Conservation (phyloP, 768 basidiomycete genomes). For the Royoungia palumana region DNA sequence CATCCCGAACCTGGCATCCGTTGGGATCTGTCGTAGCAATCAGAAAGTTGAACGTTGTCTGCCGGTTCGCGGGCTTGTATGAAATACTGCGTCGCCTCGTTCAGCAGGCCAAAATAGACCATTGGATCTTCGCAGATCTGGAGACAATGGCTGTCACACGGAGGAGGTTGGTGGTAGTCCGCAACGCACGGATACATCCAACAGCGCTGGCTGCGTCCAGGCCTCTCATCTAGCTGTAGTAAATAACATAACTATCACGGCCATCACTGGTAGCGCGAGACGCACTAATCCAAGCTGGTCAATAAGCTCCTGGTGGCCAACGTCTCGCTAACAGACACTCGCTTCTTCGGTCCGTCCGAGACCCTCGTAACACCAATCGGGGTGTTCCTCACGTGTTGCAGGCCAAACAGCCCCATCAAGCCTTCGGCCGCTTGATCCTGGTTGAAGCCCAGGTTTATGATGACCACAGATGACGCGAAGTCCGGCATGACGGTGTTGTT, state of each 20-base stretch:
- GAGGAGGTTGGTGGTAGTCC: constrained; percentile 60
- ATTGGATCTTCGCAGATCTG: constrained; percentile 55
- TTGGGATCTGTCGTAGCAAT: constrained; percentile 60
- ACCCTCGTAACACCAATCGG: constrained; percentile 77
- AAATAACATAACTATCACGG: constrained; percentile 45
- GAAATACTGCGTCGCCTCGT: constrained; percentile 56
- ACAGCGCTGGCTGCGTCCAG: constrained; percentile 68
- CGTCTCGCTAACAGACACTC: constrained; percentile 75
- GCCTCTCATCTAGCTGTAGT: constrained; percentile 58
- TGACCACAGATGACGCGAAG: no score
- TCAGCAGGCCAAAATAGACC: constrained; percentile 58
- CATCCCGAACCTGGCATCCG: constrained; percentile 48
- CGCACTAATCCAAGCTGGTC: constrained; percentile 71
- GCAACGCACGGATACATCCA: constrained; percentile 68
- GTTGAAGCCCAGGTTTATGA: no score
- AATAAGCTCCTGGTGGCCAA: constrained; percentile 70
- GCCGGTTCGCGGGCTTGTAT: constrained; percentile 51
- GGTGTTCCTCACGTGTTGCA: constrained; percentile 69
- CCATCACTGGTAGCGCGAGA: constrained; percentile 17
- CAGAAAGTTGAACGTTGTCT: constrained; percentile 63
- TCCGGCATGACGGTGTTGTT: no score
- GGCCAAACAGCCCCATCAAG: constrained; percentile 67
- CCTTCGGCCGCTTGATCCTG: no score
- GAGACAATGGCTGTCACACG: constrained; percentile 65
- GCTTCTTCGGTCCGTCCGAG: constrained; percentile 77